phyloP scores from a whole-genome alignment of 208 protist genomes.

The Tritrichomonas musculus region DNA sequence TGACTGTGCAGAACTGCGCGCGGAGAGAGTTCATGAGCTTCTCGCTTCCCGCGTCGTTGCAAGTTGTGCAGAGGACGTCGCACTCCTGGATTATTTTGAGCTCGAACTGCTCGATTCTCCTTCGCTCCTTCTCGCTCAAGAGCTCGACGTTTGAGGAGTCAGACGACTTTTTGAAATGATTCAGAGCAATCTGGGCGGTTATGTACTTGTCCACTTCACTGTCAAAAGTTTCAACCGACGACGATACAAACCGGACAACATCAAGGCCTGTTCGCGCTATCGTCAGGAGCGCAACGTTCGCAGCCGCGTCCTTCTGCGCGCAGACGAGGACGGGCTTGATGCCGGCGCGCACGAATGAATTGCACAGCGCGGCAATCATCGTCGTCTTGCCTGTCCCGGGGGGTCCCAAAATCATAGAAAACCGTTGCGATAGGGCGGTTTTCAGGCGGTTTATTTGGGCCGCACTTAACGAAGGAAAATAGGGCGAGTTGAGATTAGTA shows the following conservation, averaged over 20 bases:
- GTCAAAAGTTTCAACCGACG: not conserved
- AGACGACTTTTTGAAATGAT: slow-evolving; percentile 37
- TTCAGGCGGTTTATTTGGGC: not conserved
- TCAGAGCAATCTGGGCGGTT: not conserved
- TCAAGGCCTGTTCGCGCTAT: not conserved
- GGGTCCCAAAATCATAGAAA: not conserved
- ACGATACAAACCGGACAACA: not conserved
- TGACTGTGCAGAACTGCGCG: slow-evolving; percentile 73
- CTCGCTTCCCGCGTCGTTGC: slow-evolving; percentile 74
- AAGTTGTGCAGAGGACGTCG: slow-evolving; percentile 90
- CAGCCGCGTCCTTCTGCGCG: slow-evolving; percentile 72
- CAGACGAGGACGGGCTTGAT: slow-evolving; percentile 80
- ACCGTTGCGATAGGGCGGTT: not conserved
- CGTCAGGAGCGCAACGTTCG: not conserved
- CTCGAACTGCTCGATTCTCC: not conserved
- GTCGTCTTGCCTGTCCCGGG: not conserved
- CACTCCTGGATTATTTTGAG: slow-evolving; percentile 49
- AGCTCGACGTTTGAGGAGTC: not conserved
- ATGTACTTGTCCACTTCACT: not conserved
- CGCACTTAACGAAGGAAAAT: not conserved
- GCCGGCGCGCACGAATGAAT: slow-evolving; percentile 51
- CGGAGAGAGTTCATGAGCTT: slow-evolving; percentile 51
- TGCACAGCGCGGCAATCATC: not conserved
- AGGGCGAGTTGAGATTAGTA: not conserved
- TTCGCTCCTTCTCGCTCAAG: not conserved